Percentiles rank a stretch among this genome's conserved stretches.
Conservation (phyloP, 345 rosid species). For the Citrus medica region DNA sequence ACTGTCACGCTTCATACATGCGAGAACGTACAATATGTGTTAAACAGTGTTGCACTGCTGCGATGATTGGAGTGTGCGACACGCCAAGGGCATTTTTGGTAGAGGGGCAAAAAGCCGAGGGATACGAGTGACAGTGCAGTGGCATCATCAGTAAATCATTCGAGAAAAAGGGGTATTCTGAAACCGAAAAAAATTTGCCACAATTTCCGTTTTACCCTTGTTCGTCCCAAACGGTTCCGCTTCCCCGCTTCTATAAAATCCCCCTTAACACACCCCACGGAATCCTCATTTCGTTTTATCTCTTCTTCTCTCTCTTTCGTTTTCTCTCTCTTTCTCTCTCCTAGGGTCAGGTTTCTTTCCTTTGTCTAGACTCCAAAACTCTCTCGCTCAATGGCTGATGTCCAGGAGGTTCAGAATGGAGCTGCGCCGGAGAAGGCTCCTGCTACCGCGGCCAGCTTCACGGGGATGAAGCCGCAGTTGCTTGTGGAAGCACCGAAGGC, state of each 20-base stretch:
- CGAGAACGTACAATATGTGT: background rate
- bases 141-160: constrained; percentile 36
- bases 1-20: background rate
- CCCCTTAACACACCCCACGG: background rate
- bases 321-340: constrained; percentile 16
- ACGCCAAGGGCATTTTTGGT: constrained; percentile 21
- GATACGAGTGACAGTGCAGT: background rate
- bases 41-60: background rate
- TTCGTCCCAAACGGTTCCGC: constrained; percentile 40
- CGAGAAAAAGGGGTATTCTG: constrained; percentile 2
- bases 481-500: constrained; percentile 82
- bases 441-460: constrained; percentile 31
- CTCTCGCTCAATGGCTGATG: constrained; percentile 41
- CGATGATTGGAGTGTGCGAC: background rate
- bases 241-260: constrained; percentile 61
- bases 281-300: constrained; percentile 13
- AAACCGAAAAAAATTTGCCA: background rate
- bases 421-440: constrained; percentile 43
- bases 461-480: constrained; percentile 64
- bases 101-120: background rate
- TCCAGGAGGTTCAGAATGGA: constrained; percentile 54
- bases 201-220: constrained; percentile 30
- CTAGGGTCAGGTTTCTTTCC: constrained; percentile 23
- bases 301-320: background rate
- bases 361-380: background rate